Base-by-base conservation (phyloP, 2,329 filamentous ascomycete species). In the Verticillium tricorpus region DNA sequence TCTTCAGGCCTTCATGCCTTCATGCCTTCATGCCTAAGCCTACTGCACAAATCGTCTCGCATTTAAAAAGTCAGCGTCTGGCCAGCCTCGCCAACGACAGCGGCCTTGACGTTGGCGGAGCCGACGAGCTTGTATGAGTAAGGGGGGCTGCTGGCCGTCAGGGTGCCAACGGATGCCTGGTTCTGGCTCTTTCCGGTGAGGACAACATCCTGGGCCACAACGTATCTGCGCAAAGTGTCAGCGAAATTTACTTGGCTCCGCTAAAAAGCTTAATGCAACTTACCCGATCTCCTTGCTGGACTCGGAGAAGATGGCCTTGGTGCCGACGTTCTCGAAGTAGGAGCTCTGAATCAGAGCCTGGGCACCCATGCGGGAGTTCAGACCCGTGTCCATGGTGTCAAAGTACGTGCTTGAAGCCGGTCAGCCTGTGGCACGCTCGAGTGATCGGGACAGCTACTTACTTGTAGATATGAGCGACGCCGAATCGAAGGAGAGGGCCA, bases 401-500 rank as follows among this genome's bases (percentile, higher is more conserved):
- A 32, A 58, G 57, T 58, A 58, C 6, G 57, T 45, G 57, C 57
- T 58, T 17, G 7, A 15, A 1, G 14, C 19, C 5, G 15, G 57
- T 58, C 17, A 58, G 39, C 45, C 6, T 19, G 3, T 3, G 19
- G 17, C 2, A 15, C 4, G 6, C 7, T 2, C 17, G 34, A 12
- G 14, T 28, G 19, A 8, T 11, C 9, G 32, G 9, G 34, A n/a
- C 2, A 5, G 12, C 3, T 11, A 17, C 56, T 45, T 65, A 63
- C 65, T 78, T 83, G 67, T 84, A 77, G 62, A 78, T 68, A 71
- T 89, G 86, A 17, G 60, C 84, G 14, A 84, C 88, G 15, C 86
- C 86, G 73, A 88, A 89, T 62, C 86, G 84, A 71, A 87, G 69
- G 2, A 80, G 82, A 0, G 87, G 86, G 0, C 74, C 77, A 60